phyloP scores from a whole-genome alignment of 495 filamentous ascomycete genomes.

The Rhizodiscina lignyota region DNA sequence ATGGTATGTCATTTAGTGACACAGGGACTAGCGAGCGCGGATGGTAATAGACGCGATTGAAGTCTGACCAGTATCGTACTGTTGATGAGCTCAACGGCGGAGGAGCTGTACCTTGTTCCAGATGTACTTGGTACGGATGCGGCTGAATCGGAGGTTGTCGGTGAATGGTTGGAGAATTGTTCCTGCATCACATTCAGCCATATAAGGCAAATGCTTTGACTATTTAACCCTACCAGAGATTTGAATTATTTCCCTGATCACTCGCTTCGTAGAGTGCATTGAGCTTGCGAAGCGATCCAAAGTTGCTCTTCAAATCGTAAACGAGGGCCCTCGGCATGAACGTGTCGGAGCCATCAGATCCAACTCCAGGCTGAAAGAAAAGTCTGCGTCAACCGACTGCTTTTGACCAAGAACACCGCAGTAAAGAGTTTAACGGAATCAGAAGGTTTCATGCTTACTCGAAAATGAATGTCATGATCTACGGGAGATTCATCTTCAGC shows the following conservation, averaged over 20 bases:
- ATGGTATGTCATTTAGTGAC: not conserved
- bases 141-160: slow-evolving; percentile 45
- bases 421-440: not conserved
- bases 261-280: slow-evolving; percentile 75
- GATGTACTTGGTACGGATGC: slow-evolving; percentile 57
- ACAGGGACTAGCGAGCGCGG: slow-evolving; percentile 57
- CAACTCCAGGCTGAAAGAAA: slow-evolving; percentile 42
- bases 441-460: slow-evolving; percentile 13
- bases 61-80: slow-evolving; percentile 93
- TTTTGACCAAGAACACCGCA: too few species aligned
- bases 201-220: not conserved
- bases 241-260: slow-evolving; percentile 24
- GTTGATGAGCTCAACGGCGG: slow-evolving; percentile 45
- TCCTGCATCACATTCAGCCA: slow-evolving; percentile 30
- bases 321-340: slow-evolving; percentile 82
- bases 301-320: slow-evolving; percentile 88
- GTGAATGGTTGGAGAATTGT: slow-evolving; percentile 51
- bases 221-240: not conserved
- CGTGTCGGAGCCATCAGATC: slow-evolving; percentile 69
- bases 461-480: slow-evolving; percentile 86
- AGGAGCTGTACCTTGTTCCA: slow-evolving; percentile 51
- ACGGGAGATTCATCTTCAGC: slow-evolving; percentile 49
- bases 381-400: too few species aligned
- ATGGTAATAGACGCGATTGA: slow-evolving; percentile 79
- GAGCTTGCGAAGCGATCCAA: slow-evolving; percentile 71